Base-by-base conservation (phyloP, 2,329 filamentous ascomycete genomes). In the Penicillium brasilianum region DNA sequence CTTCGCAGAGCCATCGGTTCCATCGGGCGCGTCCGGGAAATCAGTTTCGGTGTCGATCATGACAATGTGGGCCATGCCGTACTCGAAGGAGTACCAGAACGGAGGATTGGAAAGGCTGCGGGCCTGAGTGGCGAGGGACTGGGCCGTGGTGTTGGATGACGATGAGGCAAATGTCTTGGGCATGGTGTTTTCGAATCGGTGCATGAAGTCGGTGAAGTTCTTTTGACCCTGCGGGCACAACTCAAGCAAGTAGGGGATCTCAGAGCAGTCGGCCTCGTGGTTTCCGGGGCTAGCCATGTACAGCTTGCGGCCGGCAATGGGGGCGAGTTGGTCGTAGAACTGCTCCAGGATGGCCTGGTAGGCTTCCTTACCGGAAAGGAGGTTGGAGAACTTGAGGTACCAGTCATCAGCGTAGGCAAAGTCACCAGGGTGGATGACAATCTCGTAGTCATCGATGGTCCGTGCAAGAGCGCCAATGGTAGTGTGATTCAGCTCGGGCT, bases 21-120 rank as follows among this genome's bases (percentile, higher is more conserved):
- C 74, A 55, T 84, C 82, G 0, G 84, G 84, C 0, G 83, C 84
- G 48, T 78, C 58, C 3, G 77, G 66, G 62, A 87, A 85, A 72
- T 87, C 84, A 1, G 84, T 87, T 66, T 86, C 84, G 0, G 84
- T 86, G 74, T 87, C 75, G 61, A 86, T 78, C 82, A 84, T 83
- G 37, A 81, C 74, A 56, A 84, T 71, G 69, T 87, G 84, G 0
- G 76, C 78, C 81, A 85, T 83, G 61, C 84, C 84, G 70, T 87
- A 85, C 61, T 87, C 84, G 68, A 86, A 87, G 0, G 82, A 84
- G 74, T 85, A 87, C 84, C 84, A 87, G 67, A 86, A 85, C 0
- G 83, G 82, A 16, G 84, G 82, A n/a, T 82, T 78, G 4, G 83
- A 75, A 9, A 84, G 75, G 41, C 69, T 25, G 22, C 70, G 66